Conservation (phyloP, 306 rosid genomes). For the Sicyos baderoa region DNA sequence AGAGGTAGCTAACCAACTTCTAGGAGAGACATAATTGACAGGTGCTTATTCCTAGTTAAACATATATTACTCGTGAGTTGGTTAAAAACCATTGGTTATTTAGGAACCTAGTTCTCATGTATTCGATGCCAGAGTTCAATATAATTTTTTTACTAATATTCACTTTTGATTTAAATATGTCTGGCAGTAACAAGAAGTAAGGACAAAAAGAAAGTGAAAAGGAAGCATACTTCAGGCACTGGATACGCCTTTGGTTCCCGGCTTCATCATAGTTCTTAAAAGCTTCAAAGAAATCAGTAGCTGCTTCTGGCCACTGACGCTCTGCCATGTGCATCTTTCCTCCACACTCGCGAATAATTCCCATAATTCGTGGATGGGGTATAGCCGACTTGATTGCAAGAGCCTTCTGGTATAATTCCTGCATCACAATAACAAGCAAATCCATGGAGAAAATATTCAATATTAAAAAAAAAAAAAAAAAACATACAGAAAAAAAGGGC, state of each 20-base stretch:
- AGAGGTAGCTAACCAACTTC: too few species aligned
- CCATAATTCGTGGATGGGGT: constrained; percentile 99
- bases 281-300: constrained; percentile 95
- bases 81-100: constrained; percentile 2
- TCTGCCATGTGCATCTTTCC: constrained; percentile 99
- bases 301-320: constrained; percentile 98
- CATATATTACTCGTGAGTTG: neutral
- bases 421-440: constrained; percentile 34
- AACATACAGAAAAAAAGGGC: neutral
- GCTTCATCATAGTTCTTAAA: constrained; percentile 95
- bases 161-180: neutral
- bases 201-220: neutral
- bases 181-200: neutral
- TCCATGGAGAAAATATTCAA: constrained; percentile 14
- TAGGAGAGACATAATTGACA: too few species aligned
- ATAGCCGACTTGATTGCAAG: constrained; percentile 95
- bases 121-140: neutral
- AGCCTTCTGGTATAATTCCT: constrained; percentile 98
- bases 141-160: neutral
- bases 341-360: constrained; percentile 95
- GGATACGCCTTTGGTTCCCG: constrained; percentile 96
- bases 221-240: constrained; percentile 72
- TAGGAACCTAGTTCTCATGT: neutral
- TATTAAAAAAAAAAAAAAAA: neutral
- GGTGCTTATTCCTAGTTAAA: too few species aligned